Evolutionary conservation across 2,329 filamentous ascomycete species (phyloP), one percentile per base, ranked within the genome.

Genomic region (Ophiostoma ulmi): DNA sequence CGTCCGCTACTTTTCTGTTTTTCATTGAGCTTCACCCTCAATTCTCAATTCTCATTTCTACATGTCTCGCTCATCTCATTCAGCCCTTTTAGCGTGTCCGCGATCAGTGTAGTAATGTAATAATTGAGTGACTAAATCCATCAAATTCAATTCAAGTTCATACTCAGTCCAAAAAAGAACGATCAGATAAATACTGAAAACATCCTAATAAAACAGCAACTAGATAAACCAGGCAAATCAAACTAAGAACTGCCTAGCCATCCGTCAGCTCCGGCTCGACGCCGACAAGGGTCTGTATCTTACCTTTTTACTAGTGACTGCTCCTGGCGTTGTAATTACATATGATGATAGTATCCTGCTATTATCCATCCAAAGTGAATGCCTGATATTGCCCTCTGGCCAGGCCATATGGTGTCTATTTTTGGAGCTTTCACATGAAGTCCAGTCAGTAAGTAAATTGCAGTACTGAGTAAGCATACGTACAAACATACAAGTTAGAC

Each of bases 51-150:
- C 44, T 31, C 52, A 58, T 26, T 22, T 58, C 52, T 22, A 26
- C 52, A 58, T 58, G n/a, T 58, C 52, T 22, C 52, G 22, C 44
- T 48, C 44, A 48, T 48, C 44, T 48, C 44, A 26, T 58, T 58
- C 52, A 58, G 52, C 52, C 22, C 52, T 26, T 58, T 22, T 58
- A 58, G 52, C 52, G 52, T 58, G 52, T 11, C 52, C 22, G 22
- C n/a, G 52, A 44, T 44, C 39, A 17, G 39, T 10, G 11, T 44
- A 44, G 10, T 44, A 58, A 58, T 58, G 52, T 58, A 58, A 58
- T 26, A 58, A 58, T 2, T 26, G 31, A 17, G 22, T n/a, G n/a
- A 48, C 20, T 48, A 48, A 48, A 48, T 48, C 3, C 14, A 44
- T 44, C 41, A 44, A 44, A 44, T 44, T 44, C 31, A 31, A 44